Percentiles rank a stretch among this genome's conserved stretches.
These are phyloP conservation scores for Rhexocercosporidium sp. DNA, from an alignment of 2,329 filamentous ascomycete species.

Conservation along the genomic window DNA sequence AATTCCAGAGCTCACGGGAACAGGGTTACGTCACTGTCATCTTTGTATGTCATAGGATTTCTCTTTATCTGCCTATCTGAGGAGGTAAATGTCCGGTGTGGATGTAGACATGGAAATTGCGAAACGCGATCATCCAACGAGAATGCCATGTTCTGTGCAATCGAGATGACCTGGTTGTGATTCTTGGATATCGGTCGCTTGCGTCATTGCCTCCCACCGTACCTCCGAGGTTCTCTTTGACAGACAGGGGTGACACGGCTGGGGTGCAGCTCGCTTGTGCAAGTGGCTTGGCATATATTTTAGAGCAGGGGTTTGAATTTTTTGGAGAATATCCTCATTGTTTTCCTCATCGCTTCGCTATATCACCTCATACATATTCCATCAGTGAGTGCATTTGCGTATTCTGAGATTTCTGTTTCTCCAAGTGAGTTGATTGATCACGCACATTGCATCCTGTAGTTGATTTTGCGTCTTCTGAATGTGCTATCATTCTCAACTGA, in stretches of 20 bases:
- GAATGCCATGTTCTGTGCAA: conserved; percentile 1
- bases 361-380: neutral
- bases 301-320: neutral
- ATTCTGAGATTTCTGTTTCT: too few relatives aligned
- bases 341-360: neutral
- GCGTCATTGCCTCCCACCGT: conserved; percentile 9
- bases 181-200: neutral
- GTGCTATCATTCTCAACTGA: too few relatives aligned
- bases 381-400: too few relatives aligned
- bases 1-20: neutral
- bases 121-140: neutral
- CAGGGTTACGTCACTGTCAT: neutral
- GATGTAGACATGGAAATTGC: neutral
- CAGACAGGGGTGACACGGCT: conserved; percentile 6
- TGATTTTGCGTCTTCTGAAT: too few relatives aligned
- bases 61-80: neutral
- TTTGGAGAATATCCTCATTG: conserved; percentile 18
- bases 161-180: conserved; percentile 10
- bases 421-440: too few relatives aligned
- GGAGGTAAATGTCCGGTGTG: too few relatives aligned
- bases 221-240: neutral
- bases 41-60: neutral
- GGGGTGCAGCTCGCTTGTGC: neutral
- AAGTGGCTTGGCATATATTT: neutral
- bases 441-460: too few relatives aligned